phyloP scores from a whole-genome alignment of 2,329 filamentous ascomycete species.

The Arachnomyces sp. region DNA sequence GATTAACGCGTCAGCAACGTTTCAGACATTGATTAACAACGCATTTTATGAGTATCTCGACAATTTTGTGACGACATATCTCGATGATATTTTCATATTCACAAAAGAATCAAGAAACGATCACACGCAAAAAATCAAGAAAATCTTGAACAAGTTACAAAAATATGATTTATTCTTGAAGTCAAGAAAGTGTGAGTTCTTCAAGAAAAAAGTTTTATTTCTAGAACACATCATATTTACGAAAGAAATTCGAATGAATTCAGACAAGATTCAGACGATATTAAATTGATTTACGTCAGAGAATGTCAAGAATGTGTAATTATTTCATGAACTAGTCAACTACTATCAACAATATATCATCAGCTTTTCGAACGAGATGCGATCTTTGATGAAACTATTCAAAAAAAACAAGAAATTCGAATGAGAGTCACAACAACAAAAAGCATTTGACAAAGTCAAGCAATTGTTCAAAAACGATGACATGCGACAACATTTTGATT shows the following conservation, averaged over 20 bases:
- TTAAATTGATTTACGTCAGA: neutral
- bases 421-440: too few relatives aligned
- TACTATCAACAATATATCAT: neutral
- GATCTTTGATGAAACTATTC: too few relatives aligned
- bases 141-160: slow-evolving; percentile 6
- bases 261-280: neutral
- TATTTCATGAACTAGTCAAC: neutral
- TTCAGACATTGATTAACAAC: slow-evolving; percentile 14
- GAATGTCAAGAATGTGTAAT: neutral
- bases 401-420: too few relatives aligned
- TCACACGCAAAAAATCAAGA: slow-evolving; percentile 1
- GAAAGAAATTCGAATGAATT: slow-evolving; percentile 1
- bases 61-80: slow-evolving; percentile 13
- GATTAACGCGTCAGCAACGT: slow-evolving; percentile 4
- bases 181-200: slow-evolving; percentile 1
- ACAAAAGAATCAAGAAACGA: slow-evolving; percentile 1
- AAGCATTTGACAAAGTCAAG: too few relatives aligned
- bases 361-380: neutral
- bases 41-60: slow-evolving; percentile 15
- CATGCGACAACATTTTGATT: too few relatives aligned
- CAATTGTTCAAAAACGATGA: too few relatives aligned
- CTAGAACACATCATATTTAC: too few relatives aligned
- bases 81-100: slow-evolving; percentile 18
- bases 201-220: too few relatives aligned
- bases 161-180: slow-evolving; percentile 1